Base-by-base conservation (phyloP, 257 asterid species). In the Petrea volubilis region DNA sequence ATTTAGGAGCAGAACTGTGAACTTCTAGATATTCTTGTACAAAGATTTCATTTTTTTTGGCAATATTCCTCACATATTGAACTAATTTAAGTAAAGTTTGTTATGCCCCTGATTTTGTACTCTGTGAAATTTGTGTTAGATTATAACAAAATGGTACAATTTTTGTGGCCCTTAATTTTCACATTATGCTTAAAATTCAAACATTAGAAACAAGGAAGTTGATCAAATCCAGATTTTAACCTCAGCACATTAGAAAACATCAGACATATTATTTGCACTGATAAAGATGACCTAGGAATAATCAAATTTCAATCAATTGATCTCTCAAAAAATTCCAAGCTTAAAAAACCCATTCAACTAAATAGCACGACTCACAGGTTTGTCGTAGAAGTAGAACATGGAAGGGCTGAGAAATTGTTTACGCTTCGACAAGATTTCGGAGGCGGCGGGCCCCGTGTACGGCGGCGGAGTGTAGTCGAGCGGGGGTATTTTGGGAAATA, bases 321-420 rank as follows among this genome's bases (percentile, higher is more conserved):
- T 13, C 49, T 9, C 15, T 41, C 6, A 41, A 41, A 44, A 17
- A 13, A 1, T n/a, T 44, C 2, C 51, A 44, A 44, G 18, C 17
- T 44, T 13, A 44, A n/a, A 44, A n/a, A n/a, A n/a, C n/a, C 18
- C 20, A 12, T 13, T 13, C 51, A 44, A 44, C 51, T 8, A 44
- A 13, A 44, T 44, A 13, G 17, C 20, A 44, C 0, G 56, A 80
- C 94, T 84, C 69, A 90, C 96, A 20, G 96, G 95, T 46, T 85
- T 81, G 27, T 67, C 64, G 71, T 89, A 87, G 68, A 80, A 80
- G 76, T 81, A 71, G 70, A 82, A 79, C 84, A 85, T 87, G 77
- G 96, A 85, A 40, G 96, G 94, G 85, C 92, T 87, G 52, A 87
- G 92, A 77, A 83, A 89, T 53, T 87, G 82, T 58, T 75, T 85